A percentile compares a stretch with the other conserved stretches of the same genome.
Evolutionary conservation across 23 red algal genomes (phyloP).

Genomic region (Chondrus crispus): DNA sequence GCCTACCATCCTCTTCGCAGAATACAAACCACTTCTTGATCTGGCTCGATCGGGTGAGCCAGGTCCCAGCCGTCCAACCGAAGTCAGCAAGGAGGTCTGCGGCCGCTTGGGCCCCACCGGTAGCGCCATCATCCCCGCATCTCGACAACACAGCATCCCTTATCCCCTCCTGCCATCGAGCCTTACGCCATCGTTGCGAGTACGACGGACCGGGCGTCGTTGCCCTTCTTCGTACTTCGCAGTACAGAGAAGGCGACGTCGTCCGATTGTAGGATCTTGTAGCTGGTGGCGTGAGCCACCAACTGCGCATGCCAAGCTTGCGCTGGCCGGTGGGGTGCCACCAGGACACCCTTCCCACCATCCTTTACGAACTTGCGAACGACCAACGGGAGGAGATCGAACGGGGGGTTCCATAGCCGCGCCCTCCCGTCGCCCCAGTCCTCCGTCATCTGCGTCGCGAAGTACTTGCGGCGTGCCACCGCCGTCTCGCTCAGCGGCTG

Average conservation of each 20-base stretch:
- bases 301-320: background rate
- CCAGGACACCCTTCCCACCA: background rate
- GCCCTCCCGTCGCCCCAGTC: background rate
- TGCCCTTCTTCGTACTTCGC: background rate
- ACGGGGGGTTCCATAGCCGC: constrained; percentile 20
- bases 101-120: background rate
- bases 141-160: background rate
- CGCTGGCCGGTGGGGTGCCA: constrained; percentile 4
- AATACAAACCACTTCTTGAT: background rate
- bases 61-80: background rate
- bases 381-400: background rate
- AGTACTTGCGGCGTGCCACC: no score
- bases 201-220: background rate
- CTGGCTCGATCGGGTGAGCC: background rate
- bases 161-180: background rate
- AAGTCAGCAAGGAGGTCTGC: background rate
- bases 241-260: background rate
- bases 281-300: background rate
- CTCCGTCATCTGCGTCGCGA: background rate
- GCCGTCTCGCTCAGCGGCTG: no score
- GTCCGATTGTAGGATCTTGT: background rate
- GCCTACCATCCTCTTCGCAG: background rate
- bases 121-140: background rate
- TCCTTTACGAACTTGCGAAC: background rate
- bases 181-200: background rate